Conservation (phyloP, 73 alveolate species). For the Paramecium primaurelia region DNA sequence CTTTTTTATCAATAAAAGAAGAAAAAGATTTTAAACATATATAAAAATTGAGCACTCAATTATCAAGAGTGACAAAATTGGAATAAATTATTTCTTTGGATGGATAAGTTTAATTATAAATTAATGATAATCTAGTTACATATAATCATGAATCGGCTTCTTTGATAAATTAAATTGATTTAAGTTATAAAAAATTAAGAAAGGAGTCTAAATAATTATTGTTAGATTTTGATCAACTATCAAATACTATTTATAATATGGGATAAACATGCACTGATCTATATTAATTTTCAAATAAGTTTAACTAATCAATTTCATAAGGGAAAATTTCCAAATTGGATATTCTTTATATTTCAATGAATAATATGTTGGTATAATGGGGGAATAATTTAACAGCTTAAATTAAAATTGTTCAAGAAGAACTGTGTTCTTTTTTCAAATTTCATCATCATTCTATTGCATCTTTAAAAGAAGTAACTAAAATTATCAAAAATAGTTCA, state of each 20-base stretch:
- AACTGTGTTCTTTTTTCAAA: slow-evolving; percentile 8
- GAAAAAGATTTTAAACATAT: slow-evolving; percentile 43
- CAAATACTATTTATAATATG: slow-evolving; percentile 33
- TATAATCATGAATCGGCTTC: neutral
- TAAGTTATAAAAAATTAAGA: slow-evolving; percentile 1
- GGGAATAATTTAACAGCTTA: neutral
- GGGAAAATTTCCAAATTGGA: neutral
- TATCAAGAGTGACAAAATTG: slow-evolving; percentile 6
- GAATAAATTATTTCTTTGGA: neutral
- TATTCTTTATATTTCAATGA: neutral
- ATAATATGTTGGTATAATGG: slow-evolving; percentile 40
- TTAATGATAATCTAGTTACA: neutral
- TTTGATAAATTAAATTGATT: neutral
- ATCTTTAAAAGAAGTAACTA: slow-evolving; percentile 13
- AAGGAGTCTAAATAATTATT: slow-evolving; percentile 19
- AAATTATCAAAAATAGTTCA: neutral
- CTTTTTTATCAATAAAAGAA: slow-evolving; percentile 26
- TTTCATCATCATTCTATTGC: neutral
- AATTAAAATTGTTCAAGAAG: neutral
- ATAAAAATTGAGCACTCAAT: neutral
- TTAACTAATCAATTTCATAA: neutral
- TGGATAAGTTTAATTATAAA: slow-evolving; percentile 7
- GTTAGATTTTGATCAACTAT: slow-evolving; percentile 16
- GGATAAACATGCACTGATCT: slow-evolving; percentile 11
- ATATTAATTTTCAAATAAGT: neutral